Percentiles rank a stretch among this genome's conserved stretches.
phyloP scores from a whole-genome alignment of 2,329 filamentous ascomycete species.

The Coleophoma cylindrospora region DNA sequence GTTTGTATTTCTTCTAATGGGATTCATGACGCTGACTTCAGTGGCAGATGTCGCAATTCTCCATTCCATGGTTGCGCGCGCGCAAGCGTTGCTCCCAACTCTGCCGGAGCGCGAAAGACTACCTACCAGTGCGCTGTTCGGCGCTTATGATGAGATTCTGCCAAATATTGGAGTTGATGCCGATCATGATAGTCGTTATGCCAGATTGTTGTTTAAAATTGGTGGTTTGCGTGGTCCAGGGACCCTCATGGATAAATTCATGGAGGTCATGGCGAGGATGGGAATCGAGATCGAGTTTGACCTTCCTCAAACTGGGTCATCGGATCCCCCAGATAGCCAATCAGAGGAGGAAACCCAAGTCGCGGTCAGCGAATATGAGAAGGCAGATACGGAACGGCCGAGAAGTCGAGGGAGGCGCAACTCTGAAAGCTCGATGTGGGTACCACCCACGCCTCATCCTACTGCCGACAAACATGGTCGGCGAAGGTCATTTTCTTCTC shows the following conservation, averaged over 20 bases:
- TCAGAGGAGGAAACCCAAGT: constrained; percentile 9
- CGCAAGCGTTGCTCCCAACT: constrained; percentile 56
- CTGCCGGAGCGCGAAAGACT: constrained; percentile 57
- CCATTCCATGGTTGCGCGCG: constrained; percentile 69
- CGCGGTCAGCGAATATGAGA: background rate
- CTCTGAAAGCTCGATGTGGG: constrained; percentile 25
- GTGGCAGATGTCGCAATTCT: constrained; percentile 69
- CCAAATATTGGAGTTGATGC: constrained; percentile 63
- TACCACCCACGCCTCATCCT: constrained; percentile 11
- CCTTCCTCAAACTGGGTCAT: constrained; percentile 28
- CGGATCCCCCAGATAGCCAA: constrained; percentile 7
- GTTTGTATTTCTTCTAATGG: constrained; percentile 29
- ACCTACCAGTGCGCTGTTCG: constrained; percentile 74
- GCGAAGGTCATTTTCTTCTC: constrained; percentile 18
- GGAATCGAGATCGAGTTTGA: constrained; percentile 66
- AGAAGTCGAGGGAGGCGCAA: constrained; percentile 20
- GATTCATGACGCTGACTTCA: constrained; percentile 4
- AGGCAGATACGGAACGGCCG: constrained; percentile 6
- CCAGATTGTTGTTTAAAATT: constrained; percentile 75
- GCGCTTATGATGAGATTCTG: constrained; percentile 75
- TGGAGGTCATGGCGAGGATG: constrained; percentile 60
- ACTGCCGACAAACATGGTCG: constrained; percentile 8
- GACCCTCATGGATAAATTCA: constrained; percentile 65
- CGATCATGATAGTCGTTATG: constrained; percentile 71
- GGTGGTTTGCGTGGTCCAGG: constrained; percentile 56